Percentiles rank a stretch among this genome's conserved stretches.
Evolutionary conservation across 2,329 filamentous ascomycete genomes (phyloP).

Genomic region (Dissoconium aciculare): DNA sequence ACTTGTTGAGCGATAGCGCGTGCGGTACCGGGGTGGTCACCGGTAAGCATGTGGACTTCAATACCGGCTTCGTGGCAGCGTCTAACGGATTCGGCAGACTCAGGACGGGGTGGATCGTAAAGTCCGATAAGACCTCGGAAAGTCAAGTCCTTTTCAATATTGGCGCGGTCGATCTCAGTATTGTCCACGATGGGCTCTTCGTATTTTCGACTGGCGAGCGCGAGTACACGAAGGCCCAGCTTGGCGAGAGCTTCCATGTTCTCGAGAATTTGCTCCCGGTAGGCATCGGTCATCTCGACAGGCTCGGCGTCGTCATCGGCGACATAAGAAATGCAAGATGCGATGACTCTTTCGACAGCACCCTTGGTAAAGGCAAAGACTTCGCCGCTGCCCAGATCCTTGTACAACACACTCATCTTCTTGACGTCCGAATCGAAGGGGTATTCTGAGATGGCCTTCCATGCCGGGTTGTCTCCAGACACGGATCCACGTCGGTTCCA

Average conservation of each 20-base stretch:
- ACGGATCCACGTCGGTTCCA: conserved; percentile 19
- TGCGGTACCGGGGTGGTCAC: conserved; percentile 66
- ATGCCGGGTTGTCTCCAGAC: conserved; percentile 24
- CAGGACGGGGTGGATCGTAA: conserved; percentile 71
- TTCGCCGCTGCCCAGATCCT: conserved; percentile 40
- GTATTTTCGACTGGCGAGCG: conserved; percentile 41
- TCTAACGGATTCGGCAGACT: conserved; percentile 58
- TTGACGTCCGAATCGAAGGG: conserved; percentile 63
- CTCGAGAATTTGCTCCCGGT: conserved; percentile 41
- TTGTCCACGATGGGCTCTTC: conserved; percentile 32
- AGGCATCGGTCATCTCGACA: conserved; percentile 39
- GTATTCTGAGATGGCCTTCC: conserved; percentile 50
- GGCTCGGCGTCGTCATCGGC: conserved; percentile 21
- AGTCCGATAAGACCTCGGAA: conserved; percentile 75
- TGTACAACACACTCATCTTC: conserved; percentile 60
- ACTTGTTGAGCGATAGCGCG: conserved; percentile 65
- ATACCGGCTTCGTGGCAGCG: conserved; percentile 61
- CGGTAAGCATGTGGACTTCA: conserved; percentile 70
- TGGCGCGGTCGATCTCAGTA: conserved; percentile 37
- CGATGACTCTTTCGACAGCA: conserved; percentile 54
- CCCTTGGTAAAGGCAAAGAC: conserved; percentile 46
- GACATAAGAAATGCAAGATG: conserved; percentile 40
- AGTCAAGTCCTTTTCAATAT: conserved; percentile 52
- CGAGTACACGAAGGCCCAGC: conserved; percentile 49
- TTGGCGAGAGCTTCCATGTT: conserved; percentile 57